A percentile compares a stretch with the other conserved stretches of the same genome.
phyloP scores from a whole-genome alignment of 768 basidiomycete species.

The Hygrophoropsis aurantiaca region DNA sequence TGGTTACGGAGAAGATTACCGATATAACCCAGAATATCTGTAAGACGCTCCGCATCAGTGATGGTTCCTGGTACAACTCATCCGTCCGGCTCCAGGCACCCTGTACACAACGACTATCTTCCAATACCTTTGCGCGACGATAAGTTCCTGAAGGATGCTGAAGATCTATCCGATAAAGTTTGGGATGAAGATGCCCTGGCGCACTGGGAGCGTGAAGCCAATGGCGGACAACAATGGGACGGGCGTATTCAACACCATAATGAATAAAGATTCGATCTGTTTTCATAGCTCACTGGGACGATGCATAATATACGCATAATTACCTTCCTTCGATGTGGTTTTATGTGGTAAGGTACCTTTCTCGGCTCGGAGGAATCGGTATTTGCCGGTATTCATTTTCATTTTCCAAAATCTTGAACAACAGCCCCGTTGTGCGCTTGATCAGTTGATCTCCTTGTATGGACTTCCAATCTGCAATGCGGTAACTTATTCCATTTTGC shows the following conservation, averaged over 20 bases:
- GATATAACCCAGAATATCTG: slow-evolving; percentile 60
- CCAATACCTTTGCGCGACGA: slow-evolving; percentile 46
- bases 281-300: neutral
- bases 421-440: too few species aligned
- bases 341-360: too few species aligned
- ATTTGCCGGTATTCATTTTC: too few species aligned
- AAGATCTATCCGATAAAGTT: slow-evolving; percentile 43
- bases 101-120: slow-evolving; percentile 63
- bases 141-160: slow-evolving; percentile 44
- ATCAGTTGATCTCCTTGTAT: too few species aligned
- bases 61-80: neutral
- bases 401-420: too few species aligned
- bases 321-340: too few species aligned
- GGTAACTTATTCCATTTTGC: too few species aligned
- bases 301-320: too few species aligned
- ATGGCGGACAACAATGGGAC: slow-evolving; percentile 48
- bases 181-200: slow-evolving; percentile 63
- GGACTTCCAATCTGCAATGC: too few species aligned
- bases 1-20: slow-evolving; percentile 64
- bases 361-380: too few species aligned
- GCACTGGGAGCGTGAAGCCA: slow-evolving; percentile 55
- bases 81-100: slow-evolving; percentile 44
- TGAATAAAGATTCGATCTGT: too few species aligned
- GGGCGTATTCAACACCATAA: slow-evolving; percentile 32
- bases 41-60: slow-evolving; percentile 27